These are phyloP conservation scores for Rhodotorula sp. DNA, from an alignment of 1,284 basidiomycete genomes.

Conservation along the genomic window DNA sequence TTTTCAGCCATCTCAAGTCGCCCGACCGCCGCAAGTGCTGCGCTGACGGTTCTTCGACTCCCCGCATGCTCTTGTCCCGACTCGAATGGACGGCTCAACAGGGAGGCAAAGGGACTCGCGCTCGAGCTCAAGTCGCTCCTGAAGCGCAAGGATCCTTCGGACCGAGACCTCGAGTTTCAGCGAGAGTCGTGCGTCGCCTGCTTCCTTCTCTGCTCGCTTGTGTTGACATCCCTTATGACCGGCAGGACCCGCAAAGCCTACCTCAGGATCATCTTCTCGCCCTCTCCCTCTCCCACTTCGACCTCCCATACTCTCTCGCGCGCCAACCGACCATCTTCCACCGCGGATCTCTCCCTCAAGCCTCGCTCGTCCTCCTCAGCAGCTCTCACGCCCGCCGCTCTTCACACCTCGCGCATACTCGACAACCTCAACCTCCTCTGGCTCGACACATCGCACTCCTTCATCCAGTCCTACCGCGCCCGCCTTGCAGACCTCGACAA, in stretches of 20 bases:
- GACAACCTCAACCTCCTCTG: constrained; percentile 75
- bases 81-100: constrained; percentile 15
- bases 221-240: not conserved
- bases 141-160: constrained; percentile 70
- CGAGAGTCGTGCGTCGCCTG: constrained; percentile 63
- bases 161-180: constrained; percentile 76
- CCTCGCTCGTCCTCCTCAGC: constrained; percentile 65
- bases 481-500: constrained; percentile 65
- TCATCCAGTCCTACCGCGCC: constrained; percentile 80
- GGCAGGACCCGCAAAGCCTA: constrained; percentile 71
- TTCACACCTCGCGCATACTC: constrained; percentile 3
- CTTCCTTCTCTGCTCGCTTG: not conserved
- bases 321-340: not conserved
- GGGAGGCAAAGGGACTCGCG: constrained; percentile 45
- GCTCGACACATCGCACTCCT: constrained; percentile 85
- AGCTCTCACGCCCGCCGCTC: not conserved
- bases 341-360: not conserved
- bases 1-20: not conserved
- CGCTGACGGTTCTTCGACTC: no score
- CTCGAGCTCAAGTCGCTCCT: constrained; percentile 56
- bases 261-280: constrained; percentile 66
- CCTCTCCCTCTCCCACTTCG: not conserved
- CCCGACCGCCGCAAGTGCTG: no score
- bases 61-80: not conserved
- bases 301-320: not conserved